Percentiles rank a stretch among this genome's conserved stretches.
Conservation (phyloP, 2,329 filamentous ascomycete genomes). For the Colletotrichum tropicale region DNA sequence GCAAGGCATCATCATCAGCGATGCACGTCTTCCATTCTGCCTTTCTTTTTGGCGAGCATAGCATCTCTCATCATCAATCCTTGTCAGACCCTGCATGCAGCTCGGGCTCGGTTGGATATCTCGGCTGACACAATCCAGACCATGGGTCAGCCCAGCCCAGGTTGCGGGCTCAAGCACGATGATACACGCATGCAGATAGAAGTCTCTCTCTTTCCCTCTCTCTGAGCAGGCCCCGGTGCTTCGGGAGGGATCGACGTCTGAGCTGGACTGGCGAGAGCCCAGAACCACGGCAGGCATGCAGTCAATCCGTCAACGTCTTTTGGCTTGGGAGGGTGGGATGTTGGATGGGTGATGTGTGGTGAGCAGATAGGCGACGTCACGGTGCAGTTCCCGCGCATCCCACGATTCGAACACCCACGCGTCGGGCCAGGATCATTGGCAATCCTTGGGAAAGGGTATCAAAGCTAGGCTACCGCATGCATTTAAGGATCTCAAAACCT, state of each 20-base stretch:
- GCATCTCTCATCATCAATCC: neutral
- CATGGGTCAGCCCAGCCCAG: neutral
- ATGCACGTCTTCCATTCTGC: neutral
- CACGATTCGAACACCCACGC: neutral
- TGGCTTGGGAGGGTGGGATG: neutral
- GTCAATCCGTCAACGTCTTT: neutral
- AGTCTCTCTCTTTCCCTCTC: neutral
- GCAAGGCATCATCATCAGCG: neutral
- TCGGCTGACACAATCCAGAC: neutral
- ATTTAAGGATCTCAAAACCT: no score
- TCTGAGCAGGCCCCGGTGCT: neutral
- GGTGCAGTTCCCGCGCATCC: slow-evolving; percentile 3
- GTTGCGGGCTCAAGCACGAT: neutral
- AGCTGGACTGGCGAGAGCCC: neutral
- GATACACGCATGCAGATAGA: neutral
- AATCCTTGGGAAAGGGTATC: neutral
- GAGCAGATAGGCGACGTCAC: slow-evolving; percentile 18
- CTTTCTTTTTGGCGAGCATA: neutral
- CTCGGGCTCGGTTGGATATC: neutral
- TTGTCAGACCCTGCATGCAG: slow-evolving; percentile 16
- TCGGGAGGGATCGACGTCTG: neutral
- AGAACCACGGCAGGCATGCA: neutral
- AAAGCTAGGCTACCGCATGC: neutral
- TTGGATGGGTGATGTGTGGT: neutral
- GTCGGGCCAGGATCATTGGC: neutral